phyloP scores from a whole-genome alignment of 306 rosid species.

The Cicer bijugum region DNA sequence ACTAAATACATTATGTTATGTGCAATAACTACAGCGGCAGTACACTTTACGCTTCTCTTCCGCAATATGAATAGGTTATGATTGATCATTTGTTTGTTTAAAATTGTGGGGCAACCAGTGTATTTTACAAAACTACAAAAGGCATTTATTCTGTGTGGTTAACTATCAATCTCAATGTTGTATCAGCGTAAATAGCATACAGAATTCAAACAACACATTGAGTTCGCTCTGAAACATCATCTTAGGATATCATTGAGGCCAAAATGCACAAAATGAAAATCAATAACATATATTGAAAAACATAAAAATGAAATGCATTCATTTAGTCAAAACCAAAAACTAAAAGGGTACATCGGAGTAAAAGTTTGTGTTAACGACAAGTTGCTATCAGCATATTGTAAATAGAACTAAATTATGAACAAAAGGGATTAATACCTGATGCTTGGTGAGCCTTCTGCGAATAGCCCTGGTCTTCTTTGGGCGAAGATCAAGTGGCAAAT shows the following conservation, averaged over 20 bases:
- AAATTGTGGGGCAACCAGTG: not conserved
- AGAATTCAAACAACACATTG: too few relatives aligned
- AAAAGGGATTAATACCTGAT: slow-evolving; percentile 62
- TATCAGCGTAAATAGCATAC: too few relatives aligned
- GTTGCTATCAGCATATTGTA: too few relatives aligned
- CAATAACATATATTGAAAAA: not conserved
- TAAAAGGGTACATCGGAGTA: not conserved
- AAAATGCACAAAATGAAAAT: not conserved
- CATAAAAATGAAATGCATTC: not conserved
- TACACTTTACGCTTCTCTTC: too few relatives aligned
- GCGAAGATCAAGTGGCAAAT: slow-evolving; percentile 94
- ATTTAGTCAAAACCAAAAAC: not conserved
- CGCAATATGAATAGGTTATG: not conserved
- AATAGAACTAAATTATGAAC: not conserved
- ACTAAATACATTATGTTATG: not conserved
- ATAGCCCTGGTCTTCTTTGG: slow-evolving; percentile 99
- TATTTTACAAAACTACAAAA: not conserved
- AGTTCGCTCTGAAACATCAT: too few relatives aligned
- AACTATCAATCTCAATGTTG: too few relatives aligned
- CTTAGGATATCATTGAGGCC: not conserved
- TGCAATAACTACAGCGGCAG: not conserved
- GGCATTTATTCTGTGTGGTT: too few relatives aligned
- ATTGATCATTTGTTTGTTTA: not conserved
- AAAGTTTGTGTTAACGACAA: too few relatives aligned
- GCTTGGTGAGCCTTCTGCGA: slow-evolving; percentile 92